Base-by-base conservation (phyloP, 176 grass and related monocot species). In the Oryza nivara region DNA sequence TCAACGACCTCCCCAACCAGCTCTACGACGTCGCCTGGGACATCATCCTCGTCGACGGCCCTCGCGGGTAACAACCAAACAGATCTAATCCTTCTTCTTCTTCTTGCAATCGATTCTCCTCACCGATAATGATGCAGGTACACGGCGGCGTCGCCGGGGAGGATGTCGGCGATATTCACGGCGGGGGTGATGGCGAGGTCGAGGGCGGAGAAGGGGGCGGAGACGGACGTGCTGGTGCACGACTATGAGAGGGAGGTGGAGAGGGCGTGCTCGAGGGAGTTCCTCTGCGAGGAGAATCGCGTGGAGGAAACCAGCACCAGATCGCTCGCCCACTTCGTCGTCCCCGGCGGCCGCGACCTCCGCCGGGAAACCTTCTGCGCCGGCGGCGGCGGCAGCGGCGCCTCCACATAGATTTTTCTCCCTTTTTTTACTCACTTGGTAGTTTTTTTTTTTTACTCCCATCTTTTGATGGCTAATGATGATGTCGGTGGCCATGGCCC, bases 1-100 rank as follows among this genome's bases (percentile, higher is more conserved):
- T 98, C 78, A 98, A 98, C 71, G 96, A 98, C 84, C 89, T 98
- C 26, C 96, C 96, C 35, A 98, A 98, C 81, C 85, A 86, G 19
- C 91, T 98, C 82, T 98, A 98, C 81, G 93, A 95, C 61, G 88
- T 94, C 46, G 32, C 89, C 23, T 98, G 93, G 96, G 93, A 98
- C 40, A 88, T 98, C 84, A 94, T 98, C 86, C 83, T 98, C 87
- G 86, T 98, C 54, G 96, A 98, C 70, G 96, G 96, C 26, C 96
- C 96, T 6, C 90, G 89, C 61, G 96, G 96, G 65, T 41, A 41
- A 38, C 30, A 38, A 38, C 5, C 5, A 38, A 38, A 38, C 40
- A 89, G 60, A 68, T 82, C 38, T 65, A 76, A n/a, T 38, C 5
- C 36, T 11, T 77, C 52, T 34, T 2, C n/a, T 26, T 26, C 25